Base-by-base conservation (phyloP, 345 rosid genomes). In the Eucalyptus sp. region DNA sequence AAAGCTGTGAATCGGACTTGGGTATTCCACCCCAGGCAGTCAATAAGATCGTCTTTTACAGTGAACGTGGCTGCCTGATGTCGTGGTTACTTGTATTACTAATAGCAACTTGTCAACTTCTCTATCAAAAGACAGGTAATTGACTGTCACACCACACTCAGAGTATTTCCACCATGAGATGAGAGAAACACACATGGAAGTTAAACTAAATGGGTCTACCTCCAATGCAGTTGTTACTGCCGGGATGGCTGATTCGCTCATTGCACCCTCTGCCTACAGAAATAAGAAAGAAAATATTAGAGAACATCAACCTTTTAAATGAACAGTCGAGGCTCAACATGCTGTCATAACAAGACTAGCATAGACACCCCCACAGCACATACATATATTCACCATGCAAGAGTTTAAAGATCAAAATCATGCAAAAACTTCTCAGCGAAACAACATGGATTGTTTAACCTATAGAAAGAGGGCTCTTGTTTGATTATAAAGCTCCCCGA, bases 221-320 rank as follows among this genome's bases (percentile, higher is more conserved):
- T 96, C 92, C 64, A 96, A 95, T 84, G 96, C 97, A 88, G 64
- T 88, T 22, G 94, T 93, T 31, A 95, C 95, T 31, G 90, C 90
- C 81, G 96, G 95, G 91, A 95, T 91, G 86, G 94, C 93, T 33
- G 94, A 37, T 90, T 96, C 99, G 81, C 88, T 96, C 94, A 96
- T 93, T 29, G 93, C 87, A 87, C 99, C 97, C 90, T 96, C 97
- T 50, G 97, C 99, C 97, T 96, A 90, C 92, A 91, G 27, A 90
- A 50, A 87, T 62, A 86, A 87, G 81, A 86, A 89, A 89, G 81
- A 41, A 52, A 86, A 33, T 18, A 56, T 52, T 33, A 51, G 46
- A 86, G 33, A 17, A 15, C 87, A n/a, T 56, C 46, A 33, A 41
- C 29, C 6, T 18, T 6, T 41, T 41, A 76, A 76, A 29, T 51